Evolutionary conservation across 2,329 filamentous ascomycete species (phyloP), one percentile per base, ranked within the genome.

Genomic region (Ceratocystis harringtonii): DNA sequence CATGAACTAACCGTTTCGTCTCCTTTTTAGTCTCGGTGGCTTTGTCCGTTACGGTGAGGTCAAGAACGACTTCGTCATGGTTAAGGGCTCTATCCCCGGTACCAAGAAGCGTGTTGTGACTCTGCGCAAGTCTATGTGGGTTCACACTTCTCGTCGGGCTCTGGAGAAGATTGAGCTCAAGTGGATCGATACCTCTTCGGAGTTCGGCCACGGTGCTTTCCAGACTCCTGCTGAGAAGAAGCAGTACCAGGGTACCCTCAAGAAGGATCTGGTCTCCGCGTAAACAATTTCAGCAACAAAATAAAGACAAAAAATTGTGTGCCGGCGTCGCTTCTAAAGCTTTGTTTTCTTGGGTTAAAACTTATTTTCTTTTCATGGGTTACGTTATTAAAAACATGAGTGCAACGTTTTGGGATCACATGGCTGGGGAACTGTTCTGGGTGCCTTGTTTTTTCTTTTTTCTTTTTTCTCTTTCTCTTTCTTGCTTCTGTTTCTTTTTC

Each of bases 121-220:
- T 72, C 89, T 99, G 74, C 89, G 94, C 80, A 99, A 97, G 85
- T 95, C 92, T 72, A 94, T 99, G 85, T 97, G 94, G 86, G 84
- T 83, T 69, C 94, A 99, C 85, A 97, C 92, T 73, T 96, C 89
- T 76, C 85, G 94, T 78, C 91, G 88, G 79, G 90, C 94, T 66
- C 84, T 96, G 76, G 94, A 99, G 88, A 97, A 99, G 90, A 89
- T 97, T 78, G 90, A 92, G 76, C 89, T 99, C 83, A 99, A 99
- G 83, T 99, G 94, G 94, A 99, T 99, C 88, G 94, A 99, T 76
- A 99, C 94, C 74, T 96, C 92, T 69, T 96, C 92, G 82, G 95
- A 99, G 85, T 99, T 99, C 80, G 94, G 94, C 80, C 94, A 99
- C 84, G 94, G 94, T 86, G 92, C 91, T 75, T 99, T 95, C 90